Evolutionary conservation across 441 rosid genomes (phyloP).

Genomic region (Brassica balearica): DNA sequence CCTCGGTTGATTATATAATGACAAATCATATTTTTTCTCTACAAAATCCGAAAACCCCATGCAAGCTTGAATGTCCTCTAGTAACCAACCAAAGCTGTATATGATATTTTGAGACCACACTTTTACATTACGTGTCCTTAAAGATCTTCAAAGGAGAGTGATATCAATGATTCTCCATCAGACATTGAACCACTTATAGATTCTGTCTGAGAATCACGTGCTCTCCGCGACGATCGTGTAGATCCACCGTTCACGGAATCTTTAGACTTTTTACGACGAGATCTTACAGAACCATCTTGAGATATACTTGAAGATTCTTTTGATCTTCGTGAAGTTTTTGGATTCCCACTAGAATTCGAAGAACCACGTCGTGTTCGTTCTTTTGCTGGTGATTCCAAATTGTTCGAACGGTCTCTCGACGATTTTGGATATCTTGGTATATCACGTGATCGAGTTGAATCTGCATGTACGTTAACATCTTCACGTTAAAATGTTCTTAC

Average conservation of each 20-base stretch:
- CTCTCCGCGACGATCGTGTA: conserved; percentile 51
- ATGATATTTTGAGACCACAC: background rate
- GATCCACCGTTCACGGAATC: conserved; percentile 49
- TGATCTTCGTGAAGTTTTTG: conserved; percentile 46
- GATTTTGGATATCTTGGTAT: conserved; percentile 54
- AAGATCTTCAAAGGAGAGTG: conserved; percentile 3
- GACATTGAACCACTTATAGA: conserved; percentile 28
- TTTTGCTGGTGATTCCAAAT: conserved; percentile 45
- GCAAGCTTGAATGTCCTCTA: conserved; percentile 3
- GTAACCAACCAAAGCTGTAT: background rate
- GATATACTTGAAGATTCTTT: conserved; percentile 43
- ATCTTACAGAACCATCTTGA: conserved; percentile 55
- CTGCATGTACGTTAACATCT: conserved; percentile 1
- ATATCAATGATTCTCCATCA: conserved; percentile 32
- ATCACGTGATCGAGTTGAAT: conserved; percentile 44
- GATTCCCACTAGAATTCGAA: conserved; percentile 14
- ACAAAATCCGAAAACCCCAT: background rate
- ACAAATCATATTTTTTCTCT: background rate
- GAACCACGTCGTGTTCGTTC: conserved; percentile 60
- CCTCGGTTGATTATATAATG: background rate
- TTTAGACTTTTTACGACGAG: conserved; percentile 66
- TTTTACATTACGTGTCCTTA: background rate
- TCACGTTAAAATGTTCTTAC: background rate
- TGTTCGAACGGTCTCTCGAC: conserved; percentile 54
- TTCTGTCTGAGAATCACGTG: conserved; percentile 34